phyloP scores from a whole-genome alignment of 305 asterid species.

The Ilex paraguariensis region DNA sequence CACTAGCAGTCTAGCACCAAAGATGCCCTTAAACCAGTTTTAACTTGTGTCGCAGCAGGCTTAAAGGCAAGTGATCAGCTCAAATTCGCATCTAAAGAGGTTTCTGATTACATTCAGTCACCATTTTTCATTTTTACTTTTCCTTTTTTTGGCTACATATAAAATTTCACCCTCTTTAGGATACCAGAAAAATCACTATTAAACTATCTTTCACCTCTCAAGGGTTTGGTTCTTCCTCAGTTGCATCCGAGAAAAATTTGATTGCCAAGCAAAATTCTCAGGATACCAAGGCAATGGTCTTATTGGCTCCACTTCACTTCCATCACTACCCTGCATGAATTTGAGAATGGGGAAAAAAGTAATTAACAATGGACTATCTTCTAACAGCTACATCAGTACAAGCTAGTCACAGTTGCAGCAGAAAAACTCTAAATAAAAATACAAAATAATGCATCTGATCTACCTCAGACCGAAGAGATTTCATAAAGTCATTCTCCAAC shows the following conservation, averaged over 20 bases:
- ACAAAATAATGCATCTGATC: constrained; percentile 4
- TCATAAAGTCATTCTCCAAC: constrained; percentile 79
- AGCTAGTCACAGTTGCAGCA: neutral
- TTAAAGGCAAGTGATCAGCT: no score
- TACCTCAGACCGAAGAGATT: constrained; percentile 87
- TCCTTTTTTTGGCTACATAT: no score
- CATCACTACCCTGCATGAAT: constrained; percentile 60
- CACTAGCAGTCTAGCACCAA: no score
- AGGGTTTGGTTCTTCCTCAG: constrained; percentile 86
- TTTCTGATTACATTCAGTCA: no score
- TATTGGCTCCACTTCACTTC: constrained; percentile 67
- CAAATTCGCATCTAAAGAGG: no score
- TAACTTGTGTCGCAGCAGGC: no score
- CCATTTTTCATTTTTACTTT: neutral
- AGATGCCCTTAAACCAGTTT: no score
- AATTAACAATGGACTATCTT: neutral
- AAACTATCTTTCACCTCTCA: constrained; percentile 54
- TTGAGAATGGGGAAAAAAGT: constrained; percentile 4
- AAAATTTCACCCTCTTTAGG: no score
- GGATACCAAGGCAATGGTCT: constrained; percentile 95
- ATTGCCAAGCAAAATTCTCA: constrained; percentile 95
- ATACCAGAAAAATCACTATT: neutral
- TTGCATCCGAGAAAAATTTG: constrained; percentile 84
- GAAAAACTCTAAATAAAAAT: constrained; percentile 2
- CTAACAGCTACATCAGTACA: constrained; percentile 8